Evolutionary conservation across 805 yeast genomes (phyloP).

Genomic region (Wickerhamomyces ciferrii): DNA sequence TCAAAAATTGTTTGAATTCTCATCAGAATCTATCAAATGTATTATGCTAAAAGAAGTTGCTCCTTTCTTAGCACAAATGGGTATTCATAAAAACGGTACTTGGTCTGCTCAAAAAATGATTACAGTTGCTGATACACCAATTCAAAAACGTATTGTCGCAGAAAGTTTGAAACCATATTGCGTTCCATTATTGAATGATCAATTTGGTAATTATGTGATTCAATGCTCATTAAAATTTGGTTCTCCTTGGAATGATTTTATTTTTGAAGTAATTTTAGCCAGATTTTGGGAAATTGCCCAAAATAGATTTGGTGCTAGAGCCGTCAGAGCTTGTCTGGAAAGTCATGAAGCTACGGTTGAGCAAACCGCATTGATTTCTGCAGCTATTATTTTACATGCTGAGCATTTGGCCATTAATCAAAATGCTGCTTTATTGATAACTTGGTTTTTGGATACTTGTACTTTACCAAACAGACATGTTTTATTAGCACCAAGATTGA

Average conservation of each 20-base stretch:
- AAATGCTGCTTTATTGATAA: constrained; percentile 83
- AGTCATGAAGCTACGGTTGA: constrained; percentile 62
- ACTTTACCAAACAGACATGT: constrained; percentile 58
- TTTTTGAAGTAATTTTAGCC: constrained; percentile 75
- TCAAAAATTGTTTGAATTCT: constrained; percentile 77
- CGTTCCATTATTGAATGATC: constrained; percentile 85
- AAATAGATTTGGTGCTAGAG: constrained; percentile 93
- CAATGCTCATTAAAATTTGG: constrained; percentile 93
- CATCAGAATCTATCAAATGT: constrained; percentile 67
- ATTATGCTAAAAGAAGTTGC: constrained; percentile 74
- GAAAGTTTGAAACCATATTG: constrained; percentile 73
- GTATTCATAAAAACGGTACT: constrained; percentile 96
- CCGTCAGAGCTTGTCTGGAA: constrained; percentile 89
- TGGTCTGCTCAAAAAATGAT: constrained; percentile 99
- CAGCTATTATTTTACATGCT: constrained; percentile 72
- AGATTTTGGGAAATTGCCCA: constrained; percentile 77
- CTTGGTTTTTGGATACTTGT: constrained; percentile 93
- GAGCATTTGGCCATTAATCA: constrained; percentile 75
- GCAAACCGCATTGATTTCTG: constrained; percentile 68
- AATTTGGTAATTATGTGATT: constrained; percentile 93
- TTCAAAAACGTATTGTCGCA: constrained; percentile 62
- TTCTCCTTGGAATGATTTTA: constrained; percentile 82
- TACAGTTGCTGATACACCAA: constrained; percentile 58
- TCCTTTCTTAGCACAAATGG: constrained; percentile 83
- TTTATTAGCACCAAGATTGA: constrained; percentile 56